Base-by-base conservation (phyloP, 805 yeast genomes). In the Starmerella floricola region DNA sequence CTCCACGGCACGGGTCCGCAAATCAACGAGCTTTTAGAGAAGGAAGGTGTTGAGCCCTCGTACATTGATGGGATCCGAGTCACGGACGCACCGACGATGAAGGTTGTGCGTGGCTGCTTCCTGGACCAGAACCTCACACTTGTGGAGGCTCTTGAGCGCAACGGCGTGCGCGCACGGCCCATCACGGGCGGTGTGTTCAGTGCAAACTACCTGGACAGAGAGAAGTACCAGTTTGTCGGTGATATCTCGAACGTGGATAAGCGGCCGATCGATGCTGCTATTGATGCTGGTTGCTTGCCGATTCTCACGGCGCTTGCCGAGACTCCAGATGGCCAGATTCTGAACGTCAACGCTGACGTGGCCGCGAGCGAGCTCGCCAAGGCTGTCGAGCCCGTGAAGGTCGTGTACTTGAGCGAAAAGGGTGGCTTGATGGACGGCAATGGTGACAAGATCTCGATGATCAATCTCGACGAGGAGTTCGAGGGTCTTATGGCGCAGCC, bases 1-100 rank as follows among this genome's bases (percentile, higher is more conserved):
- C 72, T 91, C 45, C 99, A 91, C 60, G 99, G 99, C 23, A 91
- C 98, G 1, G 99, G 99, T 16, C 99, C 99, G 6, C 99, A 91
- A 65, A 91, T 91, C 66, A 91, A 91, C 61, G 94, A 82, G 56
- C 74, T 86, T 53, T 71, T 91, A 46, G 98, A 91, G 63, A 78
- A 78, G 39, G 94, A 84, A 62, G 95, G 95, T 31, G 84, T 91
- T 26, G 96, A 83, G 61, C 97, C 99, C 4, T 85, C 83, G 51
- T 91, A 91, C 62, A 80, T 79, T 47, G 97, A 91, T 58, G 99
- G 99, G 8, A 91, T 91, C 55, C 76, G 99, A 58, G 84, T 91
- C 60, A 91, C 99, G 20, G 93, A 91, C 61, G 79, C 82, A 44
- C 76, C 79, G 52, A 91, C 98, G 20, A 91, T 91, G 97, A 72